Base-by-base conservation (phyloP, 208 protist genomes). In the Wallacemonas rigidus region DNA sequence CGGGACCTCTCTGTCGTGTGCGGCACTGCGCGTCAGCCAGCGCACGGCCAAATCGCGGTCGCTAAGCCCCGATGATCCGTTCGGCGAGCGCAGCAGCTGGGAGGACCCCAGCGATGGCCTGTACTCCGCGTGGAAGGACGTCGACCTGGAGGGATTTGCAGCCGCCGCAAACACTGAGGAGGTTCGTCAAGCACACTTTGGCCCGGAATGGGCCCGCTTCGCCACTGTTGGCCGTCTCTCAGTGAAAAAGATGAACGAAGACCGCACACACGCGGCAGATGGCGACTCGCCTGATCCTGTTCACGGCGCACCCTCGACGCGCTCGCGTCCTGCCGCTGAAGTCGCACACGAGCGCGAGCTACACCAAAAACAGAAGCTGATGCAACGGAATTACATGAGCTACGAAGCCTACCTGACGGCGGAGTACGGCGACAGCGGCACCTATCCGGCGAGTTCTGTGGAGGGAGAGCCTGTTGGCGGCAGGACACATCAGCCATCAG, bases 151-250 rank as follows among this genome's bases (percentile, higher is more conserved):
- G 15, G 86, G 76, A 4, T 93, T 95, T 60, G 85, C 76, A 14
- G 79, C 77, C n/a, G 90, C 88, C 0, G 82, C 85, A 8, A 68
- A 85, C 17, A 92, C 86, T 57, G 81, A 77, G 15, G 84, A 90
- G 73, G 82, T 95, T 57, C 81, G 80, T 2, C 71, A 85, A 68
- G 80, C 86, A 0, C 90, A 95, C 71, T 93, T 95, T 71, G 90
- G 90, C 6, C 90, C 90, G 1, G 82, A 89, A 67, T 95, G 90
- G 90, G 80, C 90, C 2, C 75, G 79, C 36, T 90, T 93, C 50
- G 82, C 82, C 36, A 92, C 88, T 4, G 80, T 95, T 2, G 90
- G 86, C 1, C 79, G 84, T 17, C 12, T 92, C 11, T 88, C 88
- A 1, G 74, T 90, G 0, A 78, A 86, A 64, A 89, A 85, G 62